Evolutionary conservation across 192 early-diverging fungal genomes (phyloP), one percentile per base, ranked within the genome.

Genomic region (Lobosporangium transversale): DNA sequence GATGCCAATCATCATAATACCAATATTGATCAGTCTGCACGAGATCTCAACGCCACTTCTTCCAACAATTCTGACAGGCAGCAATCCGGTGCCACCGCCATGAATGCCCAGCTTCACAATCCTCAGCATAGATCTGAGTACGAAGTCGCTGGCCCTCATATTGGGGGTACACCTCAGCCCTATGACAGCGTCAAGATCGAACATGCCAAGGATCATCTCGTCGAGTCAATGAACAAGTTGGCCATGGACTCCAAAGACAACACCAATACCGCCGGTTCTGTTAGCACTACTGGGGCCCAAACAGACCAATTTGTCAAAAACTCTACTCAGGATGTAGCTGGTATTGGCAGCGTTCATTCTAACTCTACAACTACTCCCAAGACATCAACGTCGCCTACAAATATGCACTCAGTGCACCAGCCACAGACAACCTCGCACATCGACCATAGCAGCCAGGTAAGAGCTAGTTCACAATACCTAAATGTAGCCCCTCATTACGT

Each of bases 181-280:
- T 71, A 64, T 20, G 27, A 63, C 23, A 24, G 18, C 26, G 37
- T n/a, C n/a, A 54, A 55, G 4, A 53, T 69, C 33, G 67, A 69
- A 30, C 30, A n/a, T 26, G 67, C 67, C 23, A 69, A 69, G 52
- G 48, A 55, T 11, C 42, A 35, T n/a, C 43, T 48, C 17, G 45
- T 24, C 3, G 31, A 49, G 21, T 31, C 58, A 11, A 24, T 57
- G 54, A 26, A 57, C 1, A 32, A 37, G 4, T 1, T 42, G 54
- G 27, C 11, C 37, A 4, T 42, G 20, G 45, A 21, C 6, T 4
- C 48, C 33, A 36, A 32, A 20, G 27, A 35, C 61, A 52, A 8
- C 45, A 50, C 17, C 24, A 29, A 20, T 1, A 37, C 21, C 8
- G n/a, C 33, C 7, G 12, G 33, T 24, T 37, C 31, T 18, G 26